Evolutionary conservation across 2,329 filamentous ascomycete genomes (phyloP).

Genomic region (Ilyonectria destructans): DNA sequence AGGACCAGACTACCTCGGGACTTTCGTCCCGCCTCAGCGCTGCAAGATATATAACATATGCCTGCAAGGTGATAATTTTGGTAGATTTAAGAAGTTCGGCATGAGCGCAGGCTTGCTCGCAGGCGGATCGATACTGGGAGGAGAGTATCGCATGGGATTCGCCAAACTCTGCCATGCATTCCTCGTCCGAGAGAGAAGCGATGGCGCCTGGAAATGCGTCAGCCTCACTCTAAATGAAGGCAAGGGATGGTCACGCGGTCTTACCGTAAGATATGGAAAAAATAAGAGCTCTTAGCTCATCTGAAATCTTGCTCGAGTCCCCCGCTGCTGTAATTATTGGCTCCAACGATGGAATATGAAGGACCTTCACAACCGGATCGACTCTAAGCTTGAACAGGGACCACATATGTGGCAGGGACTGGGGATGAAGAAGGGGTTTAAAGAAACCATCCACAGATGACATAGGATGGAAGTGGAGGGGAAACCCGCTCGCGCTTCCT

Average conservation of each 20-base stretch:
- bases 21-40: neutral
- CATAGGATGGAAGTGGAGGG: too few relatives aligned
- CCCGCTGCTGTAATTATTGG: neutral
- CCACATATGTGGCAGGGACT: neutral
- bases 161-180: neutral
- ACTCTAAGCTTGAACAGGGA: neutral
- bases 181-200: neutral
- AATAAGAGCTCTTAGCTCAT: too few relatives aligned
- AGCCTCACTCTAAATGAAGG: neutral
- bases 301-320: too few relatives aligned
- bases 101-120: slow-evolving; percentile 4
- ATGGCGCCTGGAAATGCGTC: neutral
- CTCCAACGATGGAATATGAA: slow-evolving; percentile 1
- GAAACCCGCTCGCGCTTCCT: too few relatives aligned
- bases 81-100: neutral
- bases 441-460: too few relatives aligned
- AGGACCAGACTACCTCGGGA: neutral
- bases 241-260: too few relatives aligned
- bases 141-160: neutral
- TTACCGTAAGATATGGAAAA: too few relatives aligned
- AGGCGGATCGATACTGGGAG: neutral
- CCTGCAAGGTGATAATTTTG: neutral
- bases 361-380: slow-evolving; percentile 6
- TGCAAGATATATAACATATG: slow-evolving; percentile 2
- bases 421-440: too few relatives aligned